Base-by-base conservation (phyloP, 164 flowering plant genomes). In the Annona squamosa region DNA sequence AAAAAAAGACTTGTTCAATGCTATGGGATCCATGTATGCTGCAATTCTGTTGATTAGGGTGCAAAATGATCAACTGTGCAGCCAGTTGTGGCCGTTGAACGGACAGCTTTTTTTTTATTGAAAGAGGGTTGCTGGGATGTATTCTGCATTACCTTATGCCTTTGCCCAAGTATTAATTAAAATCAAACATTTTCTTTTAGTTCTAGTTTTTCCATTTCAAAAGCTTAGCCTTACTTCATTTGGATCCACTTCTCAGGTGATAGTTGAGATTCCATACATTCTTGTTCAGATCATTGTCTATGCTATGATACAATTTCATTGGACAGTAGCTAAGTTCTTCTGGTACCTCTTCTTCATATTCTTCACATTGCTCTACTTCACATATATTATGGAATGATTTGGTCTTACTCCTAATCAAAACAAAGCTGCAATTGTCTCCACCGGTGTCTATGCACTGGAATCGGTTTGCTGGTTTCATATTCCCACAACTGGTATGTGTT, bases 101-200 rank as follows among this genome's bases (percentile, higher is more conserved):
- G 98, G 86, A 89, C 83, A 78, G 99, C n/a, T n/a, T 95, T 75
- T 95, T 98, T 12, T 95, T 93, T 72, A 79, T 26, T 26, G 99
- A 78, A 97, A 95, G 82, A 83, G 98, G 82, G 98, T 92, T 19
- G 99, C 99, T 2, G 98, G 99, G 72, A 84, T 90, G 91, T 95
- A 93, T 76, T 89, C 99, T 37, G 97, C 98, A 72, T 77, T 95
- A 26, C 88, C 99, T 68, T 95, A 91, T 81, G 99, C 97, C 71
- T 88, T 93, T 77, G 94, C 97, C 66, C 99, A 95, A 93, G 99
- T 94, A 7, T 17, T n/a, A 10, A 26, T 5, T 17, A 19, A 41
- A 10, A 64, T 26, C 42, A 41, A 13, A 59, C 41, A 64, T 41
- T 64, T 1, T 2, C 37, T 64, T 10, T 19, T 9, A 64, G 37